Conservation (phyloP, 2,329 filamentous ascomycete species). For the Phaeosphaeriaceae sp. region DNA sequence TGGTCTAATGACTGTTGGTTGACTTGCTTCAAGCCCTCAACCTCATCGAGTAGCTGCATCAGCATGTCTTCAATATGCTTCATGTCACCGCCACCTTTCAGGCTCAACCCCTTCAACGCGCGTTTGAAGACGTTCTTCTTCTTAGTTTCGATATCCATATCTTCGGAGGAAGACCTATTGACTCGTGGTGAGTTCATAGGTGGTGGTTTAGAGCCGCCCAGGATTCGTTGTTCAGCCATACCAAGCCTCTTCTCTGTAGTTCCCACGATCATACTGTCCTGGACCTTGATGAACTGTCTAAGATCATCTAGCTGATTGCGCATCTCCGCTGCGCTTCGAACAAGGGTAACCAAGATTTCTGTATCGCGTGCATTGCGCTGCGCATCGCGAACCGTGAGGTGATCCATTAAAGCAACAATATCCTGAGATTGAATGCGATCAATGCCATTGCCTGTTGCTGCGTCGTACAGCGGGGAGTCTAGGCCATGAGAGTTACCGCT, state of each 20-base stretch:
- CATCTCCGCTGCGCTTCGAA: constrained; percentile 95
- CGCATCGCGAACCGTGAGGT: constrained; percentile 95
- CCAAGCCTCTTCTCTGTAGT: constrained; percentile 89
- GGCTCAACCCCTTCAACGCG: constrained; percentile 87
- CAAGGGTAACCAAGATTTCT: constrained; percentile 92
- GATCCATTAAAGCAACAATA: constrained; percentile 96
- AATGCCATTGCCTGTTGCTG: constrained; percentile 83
- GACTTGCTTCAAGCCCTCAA: constrained; percentile 68
- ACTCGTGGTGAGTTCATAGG: constrained; percentile 63
- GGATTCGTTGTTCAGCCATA: constrained; percentile 78
- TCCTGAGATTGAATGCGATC: constrained; percentile 95
- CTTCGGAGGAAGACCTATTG: constrained; percentile 57
- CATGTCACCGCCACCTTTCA: constrained; percentile 87
- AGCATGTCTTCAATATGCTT: constrained; percentile 74
- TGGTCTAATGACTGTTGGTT: constrained; percentile 43
- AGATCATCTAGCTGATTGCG: constrained; percentile 94
- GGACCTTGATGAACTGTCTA: constrained; percentile 88
- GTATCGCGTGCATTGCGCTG: constrained; percentile 96
- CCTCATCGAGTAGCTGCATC: constrained; percentile 87
- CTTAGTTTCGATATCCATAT: constrained; percentile 70
- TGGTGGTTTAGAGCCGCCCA: constrained; percentile 85
- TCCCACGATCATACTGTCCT: constrained; percentile 86
- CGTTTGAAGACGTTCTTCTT: constrained; percentile 93
- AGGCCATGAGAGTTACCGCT: constrained; percentile 94
- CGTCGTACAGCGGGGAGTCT: constrained; percentile 87